Percentiles rank a stretch among this genome's conserved stretches.
Conservation (phyloP, 495 filamentous ascomycete species). For the Aspergillus biplanus region DNA sequence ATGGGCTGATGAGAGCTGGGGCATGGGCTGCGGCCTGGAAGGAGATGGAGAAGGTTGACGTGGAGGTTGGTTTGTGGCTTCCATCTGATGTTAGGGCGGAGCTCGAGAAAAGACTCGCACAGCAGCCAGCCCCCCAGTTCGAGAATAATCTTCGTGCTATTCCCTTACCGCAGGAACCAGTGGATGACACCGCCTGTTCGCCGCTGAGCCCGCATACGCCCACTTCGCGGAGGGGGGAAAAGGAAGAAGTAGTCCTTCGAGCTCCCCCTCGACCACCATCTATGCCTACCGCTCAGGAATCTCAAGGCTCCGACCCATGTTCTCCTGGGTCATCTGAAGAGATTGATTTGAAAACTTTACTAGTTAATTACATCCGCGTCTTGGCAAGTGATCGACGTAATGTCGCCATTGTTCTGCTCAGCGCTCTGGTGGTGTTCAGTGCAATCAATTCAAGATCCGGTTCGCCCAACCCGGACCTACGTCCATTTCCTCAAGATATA, state of each 20-base stretch:
- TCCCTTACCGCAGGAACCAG: slow-evolving; percentile 26
- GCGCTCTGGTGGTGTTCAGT: slow-evolving; percentile 61
- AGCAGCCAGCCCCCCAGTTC: slow-evolving; percentile 25
- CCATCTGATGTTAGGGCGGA: slow-evolving; percentile 54
- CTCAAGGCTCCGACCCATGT: slow-evolving; percentile 13
- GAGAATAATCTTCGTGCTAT: slow-evolving; percentile 16
- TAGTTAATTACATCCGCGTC: slow-evolving; percentile 70
- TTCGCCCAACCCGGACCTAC: slow-evolving; percentile 18
- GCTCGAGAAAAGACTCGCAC: slow-evolving; percentile 46
- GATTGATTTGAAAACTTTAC: slow-evolving; percentile 58
- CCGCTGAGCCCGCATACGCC: background rate
- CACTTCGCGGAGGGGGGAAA: slow-evolving; percentile 1
- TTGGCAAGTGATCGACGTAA: slow-evolving; percentile 72
- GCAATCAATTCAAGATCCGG: slow-evolving; percentile 34
- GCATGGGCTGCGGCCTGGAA: slow-evolving; percentile 94
- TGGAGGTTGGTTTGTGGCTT: slow-evolving; percentile 80
- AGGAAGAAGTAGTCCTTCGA: background rate
- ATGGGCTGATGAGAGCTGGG: slow-evolving; percentile 87
- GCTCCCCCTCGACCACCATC: slow-evolving; percentile 4
- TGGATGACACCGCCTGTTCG: background rate
- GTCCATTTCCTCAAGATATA: slow-evolving; percentile 26
- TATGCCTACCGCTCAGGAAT: slow-evolving; percentile 3
- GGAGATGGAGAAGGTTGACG: slow-evolving; percentile 97
- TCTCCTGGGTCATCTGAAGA: slow-evolving; percentile 23
- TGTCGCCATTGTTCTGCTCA: slow-evolving; percentile 65